phyloP scores from a whole-genome alignment of 2,329 filamentous ascomycete species.

The Ophioceras dolichostomum region DNA sequence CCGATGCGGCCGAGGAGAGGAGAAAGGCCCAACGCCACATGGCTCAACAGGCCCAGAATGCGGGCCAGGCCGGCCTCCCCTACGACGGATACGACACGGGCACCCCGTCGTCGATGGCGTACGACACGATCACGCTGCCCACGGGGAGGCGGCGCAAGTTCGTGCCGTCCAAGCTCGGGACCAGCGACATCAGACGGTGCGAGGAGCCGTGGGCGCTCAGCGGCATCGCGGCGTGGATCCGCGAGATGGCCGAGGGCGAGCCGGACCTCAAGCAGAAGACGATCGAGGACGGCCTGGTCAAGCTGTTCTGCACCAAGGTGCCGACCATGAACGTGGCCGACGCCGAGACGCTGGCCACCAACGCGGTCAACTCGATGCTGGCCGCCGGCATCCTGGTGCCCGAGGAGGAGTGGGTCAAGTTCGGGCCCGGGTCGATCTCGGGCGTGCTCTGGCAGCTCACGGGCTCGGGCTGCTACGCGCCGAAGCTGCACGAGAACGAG shows the following conservation, averaged over 20 bases:
- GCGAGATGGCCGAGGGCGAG: slow-evolving; percentile 82
- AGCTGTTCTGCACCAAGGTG: slow-evolving; percentile 85
- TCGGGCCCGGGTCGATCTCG: slow-evolving; percentile 66
- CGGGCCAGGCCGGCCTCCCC: slow-evolving; percentile 28
- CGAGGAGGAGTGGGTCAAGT: slow-evolving; percentile 97
- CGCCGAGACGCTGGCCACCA: slow-evolving; percentile 72
- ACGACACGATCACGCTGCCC: slow-evolving; percentile 78
- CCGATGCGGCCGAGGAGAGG: slow-evolving; percentile 70
- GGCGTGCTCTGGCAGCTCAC: slow-evolving; percentile 92
- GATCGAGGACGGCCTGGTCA: slow-evolving; percentile 77
- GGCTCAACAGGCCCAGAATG: slow-evolving; percentile 41
- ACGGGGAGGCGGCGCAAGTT: slow-evolving; percentile 69
- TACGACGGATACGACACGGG: slow-evolving; percentile 46
- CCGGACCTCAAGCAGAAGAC: slow-evolving; percentile 74
- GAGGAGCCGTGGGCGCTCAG: slow-evolving; percentile 87
- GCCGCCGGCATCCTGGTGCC: slow-evolving; percentile 63
- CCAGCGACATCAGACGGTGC: slow-evolving; percentile 74
- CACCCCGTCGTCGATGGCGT: slow-evolving; percentile 43
- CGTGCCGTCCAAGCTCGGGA: slow-evolving; percentile 69
- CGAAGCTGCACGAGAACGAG: slow-evolving; percentile 63
- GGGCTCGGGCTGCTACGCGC: slow-evolving; percentile 80
- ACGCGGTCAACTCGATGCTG: slow-evolving; percentile 72
- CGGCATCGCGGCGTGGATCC: slow-evolving; percentile 75
- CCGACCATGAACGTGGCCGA: slow-evolving; percentile 98
- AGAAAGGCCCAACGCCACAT: slow-evolving; percentile 32